phyloP scores from a whole-genome alignment of 352 stramenopile genomes.

The Pythium aquatile region DNA sequence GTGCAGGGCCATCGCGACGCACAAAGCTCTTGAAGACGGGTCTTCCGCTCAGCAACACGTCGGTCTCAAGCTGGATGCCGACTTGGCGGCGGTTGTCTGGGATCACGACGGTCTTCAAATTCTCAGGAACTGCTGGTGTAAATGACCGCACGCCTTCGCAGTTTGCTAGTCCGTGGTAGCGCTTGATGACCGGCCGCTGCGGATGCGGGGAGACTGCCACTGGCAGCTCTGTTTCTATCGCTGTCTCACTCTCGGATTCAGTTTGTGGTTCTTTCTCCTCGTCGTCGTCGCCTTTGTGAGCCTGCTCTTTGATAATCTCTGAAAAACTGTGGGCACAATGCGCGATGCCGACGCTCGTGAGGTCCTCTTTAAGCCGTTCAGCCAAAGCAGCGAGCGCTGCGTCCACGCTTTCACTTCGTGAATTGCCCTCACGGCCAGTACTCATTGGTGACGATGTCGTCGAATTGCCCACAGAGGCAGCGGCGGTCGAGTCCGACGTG shows the following conservation, averaged over 20 bases:
- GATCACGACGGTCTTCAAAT: constrained; percentile 27
- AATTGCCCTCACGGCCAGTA: not conserved
- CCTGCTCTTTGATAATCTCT: constrained; percentile 1
- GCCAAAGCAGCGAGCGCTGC: not conserved
- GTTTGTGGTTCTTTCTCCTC: not conserved
- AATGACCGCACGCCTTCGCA: constrained; percentile 22
- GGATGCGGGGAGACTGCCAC: not conserved
- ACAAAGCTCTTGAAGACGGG: constrained; percentile 38
- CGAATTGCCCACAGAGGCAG: not conserved
- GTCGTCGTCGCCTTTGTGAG: not conserved
- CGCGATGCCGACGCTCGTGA: not conserved
- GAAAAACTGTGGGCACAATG: not conserved
- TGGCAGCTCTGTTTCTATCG: not conserved
- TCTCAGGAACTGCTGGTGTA: not conserved
- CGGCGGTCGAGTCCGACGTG: constrained; percentile 13
- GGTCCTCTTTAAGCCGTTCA: not conserved
- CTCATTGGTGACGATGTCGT: constrained; percentile 1
- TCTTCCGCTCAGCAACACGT: constrained; percentile 28
- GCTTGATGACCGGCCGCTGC: constrained; percentile 16
- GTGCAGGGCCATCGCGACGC: constrained; percentile 24
- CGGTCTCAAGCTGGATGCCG: constrained; percentile 39
- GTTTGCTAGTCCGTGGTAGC: constrained; percentile 19
- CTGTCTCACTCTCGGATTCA: not conserved
- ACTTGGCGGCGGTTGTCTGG: constrained; percentile 26
- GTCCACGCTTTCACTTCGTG: not conserved